These are phyloP conservation scores for Aspergillus hancockii DNA, from an alignment of 495 filamentous ascomycete species.

Conservation along the genomic window DNA sequence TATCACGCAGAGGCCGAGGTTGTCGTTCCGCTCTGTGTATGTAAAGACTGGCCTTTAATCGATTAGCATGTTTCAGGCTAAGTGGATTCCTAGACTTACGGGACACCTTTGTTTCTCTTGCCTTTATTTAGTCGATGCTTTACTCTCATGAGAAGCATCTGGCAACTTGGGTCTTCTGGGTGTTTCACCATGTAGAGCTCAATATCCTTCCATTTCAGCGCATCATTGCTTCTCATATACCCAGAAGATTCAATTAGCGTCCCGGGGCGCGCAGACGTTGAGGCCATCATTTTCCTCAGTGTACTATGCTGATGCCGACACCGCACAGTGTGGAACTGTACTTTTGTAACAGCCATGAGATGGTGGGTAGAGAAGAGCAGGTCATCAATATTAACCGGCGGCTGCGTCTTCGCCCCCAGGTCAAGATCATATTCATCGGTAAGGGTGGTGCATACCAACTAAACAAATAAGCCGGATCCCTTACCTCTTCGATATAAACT, in stretches of 20 bases:
- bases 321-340: slow-evolving; percentile 22
- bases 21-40: slow-evolving; percentile 29
- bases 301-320: slow-evolving; percentile 21
- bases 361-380: slow-evolving; percentile 21
- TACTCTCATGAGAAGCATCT: slow-evolving; percentile 28
- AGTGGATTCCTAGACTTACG: slow-evolving; percentile 16
- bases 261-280: slow-evolving; percentile 21
- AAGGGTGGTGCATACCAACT: neutral
- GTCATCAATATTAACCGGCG: slow-evolving; percentile 19
- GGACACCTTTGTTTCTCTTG: slow-evolving; percentile 22
- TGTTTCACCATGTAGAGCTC: slow-evolving; percentile 27
- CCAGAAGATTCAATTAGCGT: slow-evolving; percentile 22
- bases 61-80: slow-evolving; percentile 10
- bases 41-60: slow-evolving; percentile 18
- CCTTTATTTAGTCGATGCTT: slow-evolving; percentile 28
- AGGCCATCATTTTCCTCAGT: slow-evolving; percentile 28
- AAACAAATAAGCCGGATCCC: neutral
- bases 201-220: slow-evolving; percentile 30
- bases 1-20: slow-evolving; percentile 27
- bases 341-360: slow-evolving; percentile 12
- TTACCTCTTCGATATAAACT: neutral
- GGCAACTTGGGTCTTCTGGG: slow-evolving; percentile 18
- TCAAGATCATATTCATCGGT: slow-evolving; percentile 16
- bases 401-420: slow-evolving; percentile 14
- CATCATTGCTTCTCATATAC: slow-evolving; percentile 22